phyloP scores from a whole-genome alignment of 768 basidiomycete species.

The Amanita subjunquillea region DNA sequence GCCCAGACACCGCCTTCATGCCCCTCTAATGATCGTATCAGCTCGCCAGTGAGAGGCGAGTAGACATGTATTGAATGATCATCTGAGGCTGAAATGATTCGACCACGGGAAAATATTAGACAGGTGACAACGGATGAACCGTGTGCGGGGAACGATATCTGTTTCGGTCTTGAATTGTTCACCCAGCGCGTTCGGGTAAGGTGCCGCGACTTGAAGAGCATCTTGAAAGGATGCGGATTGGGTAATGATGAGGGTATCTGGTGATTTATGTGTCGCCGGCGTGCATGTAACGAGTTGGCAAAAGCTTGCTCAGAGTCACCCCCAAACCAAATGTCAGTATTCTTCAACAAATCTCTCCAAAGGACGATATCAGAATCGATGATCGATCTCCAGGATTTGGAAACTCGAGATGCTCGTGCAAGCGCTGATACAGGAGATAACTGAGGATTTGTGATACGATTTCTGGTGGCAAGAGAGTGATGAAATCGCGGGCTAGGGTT shows the following conservation, averaged over 20 bases:
- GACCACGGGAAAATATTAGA: slow-evolving; percentile 86
- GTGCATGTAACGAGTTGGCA: slow-evolving; percentile 56
- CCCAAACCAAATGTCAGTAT: slow-evolving; percentile 84
- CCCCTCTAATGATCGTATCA: slow-evolving; percentile 68
- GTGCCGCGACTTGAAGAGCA: slow-evolving; percentile 86
- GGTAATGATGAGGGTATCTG: slow-evolving; percentile 40
- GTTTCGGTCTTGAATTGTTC: slow-evolving; percentile 58
- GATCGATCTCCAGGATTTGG: slow-evolving; percentile 81
- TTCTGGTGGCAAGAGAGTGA: slow-evolving; percentile 85
- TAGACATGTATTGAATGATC: slow-evolving; percentile 96
- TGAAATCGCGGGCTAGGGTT: slow-evolving; percentile 89
- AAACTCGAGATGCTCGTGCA: slow-evolving; percentile 82
- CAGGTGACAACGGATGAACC: slow-evolving; percentile 91
- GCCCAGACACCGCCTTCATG: slow-evolving; percentile 98
- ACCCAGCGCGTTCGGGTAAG: slow-evolving; percentile 78
- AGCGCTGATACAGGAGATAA: slow-evolving; percentile 74
- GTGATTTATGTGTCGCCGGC: slow-evolving; percentile 35
- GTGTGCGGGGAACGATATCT: slow-evolving; percentile 79
- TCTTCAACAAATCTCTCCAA: slow-evolving; percentile 81
- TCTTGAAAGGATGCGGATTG: slow-evolving; percentile 81
- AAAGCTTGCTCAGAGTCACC: slow-evolving; percentile 77
- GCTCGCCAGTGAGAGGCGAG: slow-evolving; percentile 72
- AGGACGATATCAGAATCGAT: slow-evolving; percentile 86
- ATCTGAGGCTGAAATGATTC: slow-evolving; percentile 95
- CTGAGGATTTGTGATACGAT: slow-evolving; percentile 83